Evolutionary conservation across 2,329 filamentous ascomycete species (phyloP), one percentile per base, ranked within the genome.

Genomic region (Graphilbum fragrans): DNA sequence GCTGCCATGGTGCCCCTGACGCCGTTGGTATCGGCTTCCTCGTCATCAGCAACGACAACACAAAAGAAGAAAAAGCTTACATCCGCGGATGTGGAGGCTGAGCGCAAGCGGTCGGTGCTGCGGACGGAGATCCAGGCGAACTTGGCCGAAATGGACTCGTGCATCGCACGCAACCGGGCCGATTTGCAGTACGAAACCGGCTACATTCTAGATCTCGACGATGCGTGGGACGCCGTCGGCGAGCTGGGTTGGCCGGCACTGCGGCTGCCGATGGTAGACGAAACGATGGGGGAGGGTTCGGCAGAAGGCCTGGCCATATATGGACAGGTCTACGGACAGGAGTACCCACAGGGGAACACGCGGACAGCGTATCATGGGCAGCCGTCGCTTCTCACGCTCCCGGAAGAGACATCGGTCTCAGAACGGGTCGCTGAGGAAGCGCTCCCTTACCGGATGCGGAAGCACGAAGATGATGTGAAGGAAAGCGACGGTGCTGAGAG

Each of bases 181-280:
- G 40, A 47, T 11, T 39, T 55, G 3, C 52, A 57, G 45, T 42
- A 48, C 17, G 44, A 44, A 2, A 52, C 52, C 11, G 53, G 54
- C 29, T 50, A 50, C 20, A 16, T 48, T 8, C 42, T 56, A 17
- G 52, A 56, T 23, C 38, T 54, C 22, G 53, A 53, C 2, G 52
- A 55, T n/a, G 50, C 51, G 4, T 29, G 42, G 1, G 48, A 48
- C 14, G 46, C 51, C 2, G 48, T 52, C 21, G 47, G 48, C 16
- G 43, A 23, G 34, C 27, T 3, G 52, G n/a, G n/a, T n/a, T 55
- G 52, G 52, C 52, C 52, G 2, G 49, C 49, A 21, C 44, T 54
- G 14, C 45, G 48, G 47, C 46, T 53, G 14, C 46, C 48, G 34
- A 41, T 47, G 33, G 46, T 46, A 3, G 47, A 46, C 22, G 43